Evolutionary conservation across 805 yeast genomes (phyloP).

Genomic region (Zygoascus flipseniorum): DNA sequence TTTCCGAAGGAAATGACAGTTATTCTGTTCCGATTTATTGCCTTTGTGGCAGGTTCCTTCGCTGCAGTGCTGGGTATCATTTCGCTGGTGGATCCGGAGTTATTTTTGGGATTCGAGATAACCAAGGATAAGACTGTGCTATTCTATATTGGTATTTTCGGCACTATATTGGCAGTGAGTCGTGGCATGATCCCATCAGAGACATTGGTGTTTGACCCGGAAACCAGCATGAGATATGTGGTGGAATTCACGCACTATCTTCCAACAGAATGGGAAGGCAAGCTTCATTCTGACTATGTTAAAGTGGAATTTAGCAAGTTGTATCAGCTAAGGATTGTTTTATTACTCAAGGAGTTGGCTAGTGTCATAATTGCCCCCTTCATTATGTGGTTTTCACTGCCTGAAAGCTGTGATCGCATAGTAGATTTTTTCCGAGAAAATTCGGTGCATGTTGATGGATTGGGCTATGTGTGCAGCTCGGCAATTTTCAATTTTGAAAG

Average conservation of each 20-base stretch:
- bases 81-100: constrained; percentile 78
- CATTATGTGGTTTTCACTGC: constrained; percentile 76
- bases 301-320: constrained; percentile 73
- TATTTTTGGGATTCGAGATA: constrained; percentile 81
- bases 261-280: constrained; percentile 81
- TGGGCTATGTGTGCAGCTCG: constrained; percentile 89
- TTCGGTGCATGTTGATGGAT: constrained; percentile 84
- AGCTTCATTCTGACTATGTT: constrained; percentile 72
- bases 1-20: constrained; percentile 76
- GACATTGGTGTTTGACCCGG: constrained; percentile 82
- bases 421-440: constrained; percentile 88
- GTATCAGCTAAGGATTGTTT: constrained; percentile 63
- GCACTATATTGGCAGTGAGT: constrained; percentile 80
- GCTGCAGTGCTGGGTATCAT: constrained; percentile 78
- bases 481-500: constrained; percentile 85
- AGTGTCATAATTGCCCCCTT: constrained; percentile 83
- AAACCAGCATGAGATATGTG: constrained; percentile 69
- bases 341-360: constrained; percentile 68
- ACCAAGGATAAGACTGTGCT: constrained; percentile 72
- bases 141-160: constrained; percentile 81
- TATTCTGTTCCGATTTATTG: constrained; percentile 46
- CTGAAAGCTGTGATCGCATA: constrained; percentile 62
- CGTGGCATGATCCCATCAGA: constrained; percentile 60
- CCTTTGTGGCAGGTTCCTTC: constrained; percentile 80
- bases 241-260: constrained; percentile 84